Evolutionary conservation across 1,284 basidiomycete genomes (phyloP).

Genomic region (Naganishia cerealis): DNA sequence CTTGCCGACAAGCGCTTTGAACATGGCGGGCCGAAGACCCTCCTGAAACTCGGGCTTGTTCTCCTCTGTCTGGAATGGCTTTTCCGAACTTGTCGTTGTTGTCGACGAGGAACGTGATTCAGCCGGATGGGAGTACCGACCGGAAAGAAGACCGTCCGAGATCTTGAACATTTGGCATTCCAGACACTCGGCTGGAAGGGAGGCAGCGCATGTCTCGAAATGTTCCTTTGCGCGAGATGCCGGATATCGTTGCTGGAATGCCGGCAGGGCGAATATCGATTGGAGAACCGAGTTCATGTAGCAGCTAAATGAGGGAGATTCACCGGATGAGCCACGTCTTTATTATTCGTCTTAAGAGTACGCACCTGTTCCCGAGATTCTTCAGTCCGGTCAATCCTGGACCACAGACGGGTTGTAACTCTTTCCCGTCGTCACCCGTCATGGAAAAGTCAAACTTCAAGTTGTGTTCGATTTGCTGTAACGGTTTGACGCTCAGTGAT

Average conservation of each 20-base stretch:
- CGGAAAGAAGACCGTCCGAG: constrained; percentile 87
- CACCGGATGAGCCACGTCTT: neutral
- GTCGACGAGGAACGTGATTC: constrained; percentile 41
- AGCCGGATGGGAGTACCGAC: constrained; percentile 77
- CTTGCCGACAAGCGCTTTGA: constrained; percentile 87
- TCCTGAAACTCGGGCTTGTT: constrained; percentile 65
- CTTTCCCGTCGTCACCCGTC: constrained; percentile 83
- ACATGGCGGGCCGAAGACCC: constrained; percentile 77
- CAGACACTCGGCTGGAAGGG: constrained; percentile 77
- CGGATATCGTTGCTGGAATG: constrained; percentile 75
- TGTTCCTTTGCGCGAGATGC: constrained; percentile 60
- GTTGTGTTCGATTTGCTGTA: constrained; percentile 93
- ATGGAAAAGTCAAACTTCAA: constrained; percentile 92
- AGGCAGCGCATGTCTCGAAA: constrained; percentile 65
- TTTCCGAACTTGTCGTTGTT: constrained; percentile 41
- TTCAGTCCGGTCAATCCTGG: constrained; percentile 82
- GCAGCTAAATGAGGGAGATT: constrained; percentile 62
- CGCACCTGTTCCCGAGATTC: constrained; percentile 89
- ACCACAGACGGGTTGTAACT: constrained; percentile 84
- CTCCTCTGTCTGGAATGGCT: constrained; percentile 21
- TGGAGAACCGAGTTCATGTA: constrained; percentile 96
- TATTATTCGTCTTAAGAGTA: neutral
- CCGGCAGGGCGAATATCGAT: constrained; percentile 74
- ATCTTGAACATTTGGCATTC: constrained; percentile 95
- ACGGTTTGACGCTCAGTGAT: neutral